Evolutionary conservation across 2,329 filamentous ascomycete species (phyloP), one percentile per base, ranked within the genome.

Genomic region (Penicillium janthinellum): DNA sequence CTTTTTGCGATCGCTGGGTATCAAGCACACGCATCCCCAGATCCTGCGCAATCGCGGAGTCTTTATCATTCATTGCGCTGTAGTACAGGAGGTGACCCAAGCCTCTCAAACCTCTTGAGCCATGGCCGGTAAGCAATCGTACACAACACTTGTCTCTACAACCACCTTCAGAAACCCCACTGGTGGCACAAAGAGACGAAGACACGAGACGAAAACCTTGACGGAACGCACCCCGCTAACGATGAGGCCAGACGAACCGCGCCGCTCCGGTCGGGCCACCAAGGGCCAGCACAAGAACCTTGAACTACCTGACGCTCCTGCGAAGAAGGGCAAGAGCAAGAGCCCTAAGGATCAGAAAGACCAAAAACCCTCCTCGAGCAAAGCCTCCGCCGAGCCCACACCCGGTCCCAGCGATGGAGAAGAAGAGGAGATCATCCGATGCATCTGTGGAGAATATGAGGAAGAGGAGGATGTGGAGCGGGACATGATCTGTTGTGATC

Each of bases 281-380:
- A 99, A 99, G 75, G 95, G 95, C 74, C 93, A 97, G 71, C 92
- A 98, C 78, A 96, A 96, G 78, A 90, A 90, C 66, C 88, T 92
- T 68, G 92, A 96, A 72, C 83, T 77, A 52, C 84, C 90, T 67
- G 90, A 91, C 49, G 77, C 79, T 15, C 74, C 80, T 5, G 64
- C 79, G 56, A 79, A 82, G 65, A 81, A 81, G 69, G 68, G 73
- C 47, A 79, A 78, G 58, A 71, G 77, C 59, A 84, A 83, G 71
- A 67, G 76, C 48, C 82, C 38, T 1, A 55, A 55, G 38, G 52
- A 74, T 17, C 38, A 15, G 42, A 80, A 79, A 64, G 73, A 76
- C 48, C 81, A 80, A 61, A 31, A 31, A 31, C 31, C 31, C 31
- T 31, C 31, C 31, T 69, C 74, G 54, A 67, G 76, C 50, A 84